Conservation (phyloP, 2,329 filamentous ascomycete species). For the Lizonia empirigonia region DNA sequence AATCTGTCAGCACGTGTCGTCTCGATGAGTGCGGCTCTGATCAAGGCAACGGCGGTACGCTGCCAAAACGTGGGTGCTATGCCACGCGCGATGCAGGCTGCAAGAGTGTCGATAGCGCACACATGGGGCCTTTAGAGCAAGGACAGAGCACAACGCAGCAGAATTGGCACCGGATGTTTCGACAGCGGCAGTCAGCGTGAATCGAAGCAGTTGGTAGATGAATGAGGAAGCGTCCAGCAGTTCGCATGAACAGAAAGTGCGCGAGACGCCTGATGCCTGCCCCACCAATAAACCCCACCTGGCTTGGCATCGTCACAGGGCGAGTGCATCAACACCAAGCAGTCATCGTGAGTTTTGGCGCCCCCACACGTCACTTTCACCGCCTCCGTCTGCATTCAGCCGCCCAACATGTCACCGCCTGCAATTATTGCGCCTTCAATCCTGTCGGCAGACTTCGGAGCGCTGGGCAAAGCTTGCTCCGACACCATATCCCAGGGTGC, state of each 20-base stretch:
- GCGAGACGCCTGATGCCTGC: constrained; percentile 14
- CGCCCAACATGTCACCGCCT: constrained; percentile 74
- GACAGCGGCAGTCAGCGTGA: not conserved
- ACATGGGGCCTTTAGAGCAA: not conserved
- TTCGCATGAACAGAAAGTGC: constrained; percentile 24
- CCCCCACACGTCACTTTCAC: constrained; percentile 17
- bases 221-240: constrained; percentile 16
- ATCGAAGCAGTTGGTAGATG: constrained; percentile 22
- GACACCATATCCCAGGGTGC: constrained; percentile 84
- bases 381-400: constrained; percentile 10
- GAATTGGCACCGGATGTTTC: not conserved
- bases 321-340: constrained; percentile 40
- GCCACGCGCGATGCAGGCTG: constrained; percentile 9
- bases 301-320: constrained; percentile 18
- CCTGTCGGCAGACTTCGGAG: constrained; percentile 92
- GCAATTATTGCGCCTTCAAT: constrained; percentile 99
- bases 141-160: not conserved
- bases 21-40: constrained; percentile 1
- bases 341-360: constrained; percentile 35
- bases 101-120: not conserved
- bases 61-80: constrained; percentile 2
- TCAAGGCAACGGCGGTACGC: constrained; percentile 15
- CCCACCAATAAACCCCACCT: constrained; percentile 11
- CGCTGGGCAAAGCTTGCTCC: constrained; percentile 83
- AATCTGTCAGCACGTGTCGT: constrained; percentile 11